A percentile compares a stretch with the other conserved stretches of the same genome.
These are phyloP conservation scores for Hymenoscyphus salicellus DNA, from an alignment of 2,329 filamentous ascomycete species.

Conservation along the genomic window DNA sequence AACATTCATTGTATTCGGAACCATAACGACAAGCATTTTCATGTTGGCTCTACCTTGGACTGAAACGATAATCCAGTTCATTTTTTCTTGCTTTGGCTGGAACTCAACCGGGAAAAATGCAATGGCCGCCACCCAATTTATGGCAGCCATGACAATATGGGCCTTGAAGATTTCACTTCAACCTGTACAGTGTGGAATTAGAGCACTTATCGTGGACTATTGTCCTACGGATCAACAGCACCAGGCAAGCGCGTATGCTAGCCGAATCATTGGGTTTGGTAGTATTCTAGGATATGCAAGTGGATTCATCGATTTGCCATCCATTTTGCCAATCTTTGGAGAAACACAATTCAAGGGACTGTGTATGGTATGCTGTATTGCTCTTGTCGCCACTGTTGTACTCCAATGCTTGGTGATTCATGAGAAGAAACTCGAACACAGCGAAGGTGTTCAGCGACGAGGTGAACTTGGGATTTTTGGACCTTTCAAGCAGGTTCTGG, in stretches of 20 bases:
- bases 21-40: conserved; percentile 47
- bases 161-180: conserved; percentile 33
- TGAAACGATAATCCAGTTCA: conserved; percentile 37
- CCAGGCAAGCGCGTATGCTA: conserved; percentile 34
- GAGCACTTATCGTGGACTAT: conserved; percentile 33
- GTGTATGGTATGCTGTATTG: conserved; percentile 19
- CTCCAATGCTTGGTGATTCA: conserved; percentile 18
- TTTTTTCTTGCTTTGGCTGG: conserved; percentile 1
- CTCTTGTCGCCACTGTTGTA: conserved; percentile 17
- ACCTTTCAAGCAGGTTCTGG: conserved; percentile 5
- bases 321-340: conserved; percentile 9
- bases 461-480: neutral
- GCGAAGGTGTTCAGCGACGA: neutral
- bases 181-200: conserved; percentile 33
- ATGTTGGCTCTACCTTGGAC: conserved; percentile 50
- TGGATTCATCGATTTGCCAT: conserved; percentile 24
- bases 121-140: conserved; percentile 2
- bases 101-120: neutral
- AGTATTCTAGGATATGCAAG: conserved; percentile 35
- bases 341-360: conserved; percentile 27
- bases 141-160: conserved; percentile 28
- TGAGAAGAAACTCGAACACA: neutral
- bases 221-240: conserved; percentile 32
- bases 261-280: conserved; percentile 31
- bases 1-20: conserved; percentile 51